Percentiles rank a stretch among this genome's conserved stretches.
Evolutionary conservation across 2,329 filamentous ascomycete genomes (phyloP).

Genomic region (Harringtonia lauricola): DNA sequence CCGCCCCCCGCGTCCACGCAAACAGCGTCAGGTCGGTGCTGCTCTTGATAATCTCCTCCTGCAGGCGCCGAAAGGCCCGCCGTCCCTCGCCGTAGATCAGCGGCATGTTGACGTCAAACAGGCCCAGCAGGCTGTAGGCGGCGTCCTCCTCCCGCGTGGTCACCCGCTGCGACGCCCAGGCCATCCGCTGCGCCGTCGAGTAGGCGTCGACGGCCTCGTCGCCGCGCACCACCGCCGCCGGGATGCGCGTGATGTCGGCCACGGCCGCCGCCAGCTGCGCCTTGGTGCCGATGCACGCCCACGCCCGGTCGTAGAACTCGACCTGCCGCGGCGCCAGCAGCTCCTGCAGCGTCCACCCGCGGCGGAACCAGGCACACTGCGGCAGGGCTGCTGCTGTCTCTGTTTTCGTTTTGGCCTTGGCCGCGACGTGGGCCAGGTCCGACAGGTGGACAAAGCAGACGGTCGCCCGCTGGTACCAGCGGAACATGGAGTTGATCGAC

Average conservation of each 20-base stretch:
- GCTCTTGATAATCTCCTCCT: conserved; percentile 8
- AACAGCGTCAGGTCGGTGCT: conserved; percentile 7
- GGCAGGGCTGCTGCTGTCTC: not conserved
- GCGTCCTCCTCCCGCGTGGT: conserved; percentile 11
- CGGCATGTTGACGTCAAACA: conserved; percentile 12
- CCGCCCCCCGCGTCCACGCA: not conserved
- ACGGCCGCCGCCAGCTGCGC: not conserved
- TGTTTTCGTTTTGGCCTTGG: not conserved
- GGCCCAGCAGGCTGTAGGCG: conserved; percentile 12
- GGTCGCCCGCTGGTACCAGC: conserved; percentile 8
- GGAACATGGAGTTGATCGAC: conserved; percentile 13
- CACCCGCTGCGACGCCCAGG: conserved; percentile 9
- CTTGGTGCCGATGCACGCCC: conserved; percentile 9
- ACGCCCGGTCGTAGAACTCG: conserved; percentile 8
- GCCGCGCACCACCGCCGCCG: conserved; percentile 1
- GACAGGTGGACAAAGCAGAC: conserved; percentile 8
- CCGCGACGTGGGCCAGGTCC: conserved; percentile 2
- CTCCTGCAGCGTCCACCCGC: conserved; percentile 14
- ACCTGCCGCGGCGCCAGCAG: conserved; percentile 9
- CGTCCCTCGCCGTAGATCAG: conserved; percentile 13
- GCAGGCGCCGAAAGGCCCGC: conserved; percentile 10
- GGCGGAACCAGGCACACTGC: conserved; percentile 8
- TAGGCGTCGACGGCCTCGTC: not conserved
- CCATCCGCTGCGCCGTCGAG: conserved; percentile 9
- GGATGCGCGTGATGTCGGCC: conserved; percentile 7